phyloP scores from a whole-genome alignment of 805 yeast species.

The Osmozyma mogii region DNA sequence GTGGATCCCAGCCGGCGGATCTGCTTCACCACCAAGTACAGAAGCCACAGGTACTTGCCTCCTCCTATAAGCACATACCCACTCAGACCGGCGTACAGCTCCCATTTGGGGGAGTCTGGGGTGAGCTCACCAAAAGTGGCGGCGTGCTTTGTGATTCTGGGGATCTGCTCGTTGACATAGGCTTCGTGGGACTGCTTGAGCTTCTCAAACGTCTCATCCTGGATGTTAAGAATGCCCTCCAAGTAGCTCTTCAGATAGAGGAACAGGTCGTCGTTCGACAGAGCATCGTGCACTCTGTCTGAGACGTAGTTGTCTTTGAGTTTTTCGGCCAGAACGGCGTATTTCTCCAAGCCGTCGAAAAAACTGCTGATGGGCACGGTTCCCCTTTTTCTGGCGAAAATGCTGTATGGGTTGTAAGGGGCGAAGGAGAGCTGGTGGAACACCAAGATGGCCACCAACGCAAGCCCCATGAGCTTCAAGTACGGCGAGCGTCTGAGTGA shows the following conservation, averaged over 20 bases:
- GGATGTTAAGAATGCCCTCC: constrained; percentile 34
- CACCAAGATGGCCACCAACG: too few relatives aligned
- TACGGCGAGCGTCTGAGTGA: too few relatives aligned
- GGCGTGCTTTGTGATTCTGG: constrained; percentile 17
- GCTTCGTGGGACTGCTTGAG: constrained; percentile 31
- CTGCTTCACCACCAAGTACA: constrained; percentile 42
- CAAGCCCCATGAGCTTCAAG: too few relatives aligned
- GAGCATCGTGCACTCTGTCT: constrained; percentile 38
- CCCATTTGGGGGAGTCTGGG: constrained; percentile 33
- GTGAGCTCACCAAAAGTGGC: constrained; percentile 29
- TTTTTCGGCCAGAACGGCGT: constrained; percentile 30
- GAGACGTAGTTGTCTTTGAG: constrained; percentile 34
- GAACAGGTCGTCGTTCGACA: constrained; percentile 32
- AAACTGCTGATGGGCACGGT: too few relatives aligned
- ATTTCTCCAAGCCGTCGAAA: constrained; percentile 26
- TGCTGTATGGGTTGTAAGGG: too few relatives aligned
- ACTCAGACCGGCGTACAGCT: constrained; percentile 19
- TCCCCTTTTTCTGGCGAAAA: too few relatives aligned
- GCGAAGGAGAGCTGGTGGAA: too few relatives aligned
- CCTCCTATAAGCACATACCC: constrained; percentile 49
- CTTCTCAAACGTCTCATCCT: constrained; percentile 22
- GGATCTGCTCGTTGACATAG: constrained; percentile 25
- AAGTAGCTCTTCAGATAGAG: constrained; percentile 40
- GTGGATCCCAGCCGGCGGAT: constrained; percentile 35
- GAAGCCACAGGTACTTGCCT: constrained; percentile 43